Base-by-base conservation (phyloP, 176 grass and related monocot species). In the Lolium rigidum region DNA sequence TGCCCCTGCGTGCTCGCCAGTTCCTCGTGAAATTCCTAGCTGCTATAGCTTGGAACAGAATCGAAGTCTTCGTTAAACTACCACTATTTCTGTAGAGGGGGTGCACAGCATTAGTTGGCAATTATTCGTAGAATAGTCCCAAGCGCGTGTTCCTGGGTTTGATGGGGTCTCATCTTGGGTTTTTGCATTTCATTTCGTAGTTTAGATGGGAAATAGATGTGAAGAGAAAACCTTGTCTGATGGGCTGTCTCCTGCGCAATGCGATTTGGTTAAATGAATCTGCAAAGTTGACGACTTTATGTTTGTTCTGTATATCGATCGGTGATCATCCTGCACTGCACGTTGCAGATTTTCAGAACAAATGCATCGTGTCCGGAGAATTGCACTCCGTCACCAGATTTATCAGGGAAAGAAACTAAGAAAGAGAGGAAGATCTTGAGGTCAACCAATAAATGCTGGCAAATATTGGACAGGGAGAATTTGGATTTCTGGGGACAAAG, bases 61-160 rank as follows among this genome's bases (percentile, higher is more conserved):
- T 81, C 58, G 9, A 89, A 86, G 88, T 84, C 57, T 88, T 54
- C 67, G 81, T 44, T 64, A 20, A 44, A 35, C 31, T 35, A 35
- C 31, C 49, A 35, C 26, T 74, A 7, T 26, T 50, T 14, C 43
- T 24, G 44, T 15, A 74, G 12, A 64, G 9, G 55, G 55, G 63
- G 15, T 31, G 62, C 26, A 66, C 60, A 6, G 31, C 56, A 49
- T 56, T 80, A 88, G 64, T 63, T 72, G 66, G 57, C 7, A 9
- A 4, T 5, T 82, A 41, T 17, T 31, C 21, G 14, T 18, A 64
- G 58, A 48, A 80, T 82, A 82, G 56, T 57, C 56, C 28, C 6
- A 75, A 56, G 16, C 59, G 46, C 56, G 80, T 63, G 3, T 3
- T 2, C 24, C 54, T 9, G 22, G 22, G 44, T 46, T 20, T n/a